A percentile compares a stretch with the other conserved stretches of the same genome.
Conservation (phyloP, 352 stramenopile genomes). For the Elongisporangium senticosum region DNA sequence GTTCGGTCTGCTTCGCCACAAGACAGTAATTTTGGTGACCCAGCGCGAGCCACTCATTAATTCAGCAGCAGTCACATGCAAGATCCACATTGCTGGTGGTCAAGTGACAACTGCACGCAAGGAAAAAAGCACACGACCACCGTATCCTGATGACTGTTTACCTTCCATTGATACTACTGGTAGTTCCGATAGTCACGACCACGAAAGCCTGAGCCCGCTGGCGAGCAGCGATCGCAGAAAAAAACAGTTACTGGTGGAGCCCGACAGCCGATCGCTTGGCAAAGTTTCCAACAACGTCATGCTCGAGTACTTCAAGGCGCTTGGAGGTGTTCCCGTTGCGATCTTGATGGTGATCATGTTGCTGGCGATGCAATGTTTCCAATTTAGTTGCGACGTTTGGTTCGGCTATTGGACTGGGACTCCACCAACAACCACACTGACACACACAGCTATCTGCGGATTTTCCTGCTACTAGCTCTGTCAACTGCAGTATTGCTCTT, state of each 20-base stretch:
- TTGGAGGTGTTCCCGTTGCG: conserved; percentile 17
- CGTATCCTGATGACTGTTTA: not conserved
- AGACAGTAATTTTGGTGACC: conserved; percentile 5
- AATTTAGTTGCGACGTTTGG: conserved; percentile 17
- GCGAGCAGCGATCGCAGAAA: not conserved
- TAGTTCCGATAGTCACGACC: not conserved
- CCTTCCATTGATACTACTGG: too few relatives aligned
- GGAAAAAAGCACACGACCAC: not conserved
- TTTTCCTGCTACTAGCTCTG: conserved; percentile 17
- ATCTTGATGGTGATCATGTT: conserved; percentile 5
- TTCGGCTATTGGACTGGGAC: conserved; percentile 16
- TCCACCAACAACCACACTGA: not conserved
- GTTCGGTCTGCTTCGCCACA: not conserved
- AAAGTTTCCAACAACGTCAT: conserved; percentile 23
- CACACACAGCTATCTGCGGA: conserved; percentile 10
- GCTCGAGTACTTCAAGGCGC: conserved; percentile 14
- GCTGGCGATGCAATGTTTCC: conserved; percentile 11
- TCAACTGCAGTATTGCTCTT: conserved; percentile 21
- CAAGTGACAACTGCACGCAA: not conserved
- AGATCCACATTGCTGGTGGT: not conserved
- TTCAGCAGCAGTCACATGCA: not conserved
- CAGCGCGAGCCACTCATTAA: not conserved
- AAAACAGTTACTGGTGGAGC: conserved; percentile 7
- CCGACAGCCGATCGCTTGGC: conserved; percentile 17
- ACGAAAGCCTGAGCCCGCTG: not conserved